A percentile compares a stretch with the other conserved stretches of the same genome.
These are phyloP conservation scores for Aspergillus nidulans DNA, from an alignment of 495 filamentous ascomycete genomes.

Conservation along the genomic window DNA sequence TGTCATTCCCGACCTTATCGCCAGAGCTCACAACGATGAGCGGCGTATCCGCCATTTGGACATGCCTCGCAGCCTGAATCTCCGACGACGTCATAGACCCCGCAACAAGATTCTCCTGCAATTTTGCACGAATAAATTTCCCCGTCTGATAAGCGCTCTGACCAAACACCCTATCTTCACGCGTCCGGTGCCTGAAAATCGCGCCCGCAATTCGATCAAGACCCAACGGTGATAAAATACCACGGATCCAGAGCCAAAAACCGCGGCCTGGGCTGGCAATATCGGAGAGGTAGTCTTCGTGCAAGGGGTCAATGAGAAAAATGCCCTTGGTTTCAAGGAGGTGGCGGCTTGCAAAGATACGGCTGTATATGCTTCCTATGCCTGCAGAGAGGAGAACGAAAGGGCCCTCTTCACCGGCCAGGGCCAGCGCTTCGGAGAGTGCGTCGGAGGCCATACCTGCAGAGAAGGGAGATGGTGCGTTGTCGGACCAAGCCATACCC, in stretches of 20 bases:
- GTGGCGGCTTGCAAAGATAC: constrained; percentile 83
- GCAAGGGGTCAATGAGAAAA: constrained; percentile 80
- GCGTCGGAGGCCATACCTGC: constrained; percentile 85
- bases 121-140: constrained; percentile 77
- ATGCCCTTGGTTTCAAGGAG: constrained; percentile 66
- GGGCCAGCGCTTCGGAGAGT: constrained; percentile 75
- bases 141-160: constrained; percentile 70
- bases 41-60: constrained; percentile 69
- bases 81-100: constrained; percentile 77
- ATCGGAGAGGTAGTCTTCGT: constrained; percentile 72
- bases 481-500: constrained; percentile 85
- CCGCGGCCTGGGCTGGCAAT: constrained; percentile 65
- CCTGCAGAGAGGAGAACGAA: constrained; percentile 73
- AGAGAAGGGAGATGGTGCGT: constrained; percentile 86
- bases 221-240: constrained; percentile 79
- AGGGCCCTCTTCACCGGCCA: constrained; percentile 77
- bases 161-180: constrained; percentile 83
- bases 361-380: constrained; percentile 78
- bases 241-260: constrained; percentile 79
- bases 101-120: constrained; percentile 90
- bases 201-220: constrained; percentile 73
- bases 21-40: constrained; percentile 82
- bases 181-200: constrained; percentile 68
- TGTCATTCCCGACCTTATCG: constrained; percentile 47
- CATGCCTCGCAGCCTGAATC: constrained; percentile 66